These are phyloP conservation scores for Globisporangium camurandrum DNA, from an alignment of 352 stramenopile genomes.

Conservation along the genomic window DNA sequence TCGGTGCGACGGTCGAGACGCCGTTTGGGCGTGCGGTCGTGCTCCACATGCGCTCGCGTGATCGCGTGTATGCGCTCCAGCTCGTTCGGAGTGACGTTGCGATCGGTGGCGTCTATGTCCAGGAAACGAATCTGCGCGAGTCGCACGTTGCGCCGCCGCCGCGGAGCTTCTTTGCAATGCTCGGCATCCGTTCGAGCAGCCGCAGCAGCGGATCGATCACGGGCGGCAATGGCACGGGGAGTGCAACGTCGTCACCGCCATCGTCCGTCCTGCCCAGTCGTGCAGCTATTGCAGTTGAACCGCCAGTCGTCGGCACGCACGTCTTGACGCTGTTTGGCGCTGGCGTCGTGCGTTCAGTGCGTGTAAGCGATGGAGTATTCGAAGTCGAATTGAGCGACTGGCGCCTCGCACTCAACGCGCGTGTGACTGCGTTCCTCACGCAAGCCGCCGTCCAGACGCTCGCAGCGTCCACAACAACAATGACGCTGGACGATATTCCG, in stretches of 20 bases:
- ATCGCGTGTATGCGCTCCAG: constrained; percentile 66
- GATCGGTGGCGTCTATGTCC: constrained; percentile 37
- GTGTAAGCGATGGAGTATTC: constrained; percentile 33
- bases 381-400: constrained; percentile 47
- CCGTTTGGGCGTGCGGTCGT: constrained; percentile 70
- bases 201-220: constrained; percentile 2
- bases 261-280: not conserved
- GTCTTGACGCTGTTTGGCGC: constrained; percentile 58
- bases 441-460: constrained; percentile 30
- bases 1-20: constrained; percentile 55
- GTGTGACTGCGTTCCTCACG: constrained; percentile 50
- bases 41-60: constrained; percentile 46
- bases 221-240: not conserved
- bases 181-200: constrained; percentile 25
- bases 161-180: constrained; percentile 63
- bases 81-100: constrained; percentile 35
- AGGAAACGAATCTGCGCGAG: constrained; percentile 43
- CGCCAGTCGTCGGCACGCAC: constrained; percentile 23
- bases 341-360: constrained; percentile 42
- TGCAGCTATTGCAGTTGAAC: not conserved
- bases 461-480: no score
- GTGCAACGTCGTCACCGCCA: not conserved
- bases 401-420: constrained; percentile 22
- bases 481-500: constrained; percentile 28
- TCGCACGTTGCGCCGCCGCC: constrained; percentile 47